Evolutionary conservation across 2,329 filamentous ascomycete genomes (phyloP).

Genomic region (Leptographium galeiforme): DNA sequence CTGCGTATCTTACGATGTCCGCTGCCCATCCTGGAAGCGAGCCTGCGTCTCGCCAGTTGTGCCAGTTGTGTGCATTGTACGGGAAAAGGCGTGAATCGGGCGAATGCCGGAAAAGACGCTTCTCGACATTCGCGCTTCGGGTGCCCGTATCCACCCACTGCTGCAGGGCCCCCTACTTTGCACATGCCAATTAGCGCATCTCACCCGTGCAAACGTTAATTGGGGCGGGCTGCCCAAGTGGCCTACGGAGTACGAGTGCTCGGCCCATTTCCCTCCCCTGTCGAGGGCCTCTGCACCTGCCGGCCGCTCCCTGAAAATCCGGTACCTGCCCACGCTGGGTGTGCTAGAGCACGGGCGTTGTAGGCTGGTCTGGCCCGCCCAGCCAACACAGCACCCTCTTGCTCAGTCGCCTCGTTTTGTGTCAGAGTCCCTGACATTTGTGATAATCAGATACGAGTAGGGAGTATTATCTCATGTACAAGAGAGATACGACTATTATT

Average conservation of each 20-base stretch:
- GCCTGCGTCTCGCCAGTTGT: neutral
- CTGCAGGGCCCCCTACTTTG: neutral
- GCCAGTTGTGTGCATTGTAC: too few species aligned
- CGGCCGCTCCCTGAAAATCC: neutral
- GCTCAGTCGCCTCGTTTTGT: too few species aligned
- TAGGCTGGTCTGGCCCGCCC: too few species aligned
- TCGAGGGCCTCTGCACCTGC: neutral
- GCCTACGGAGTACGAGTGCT: too few species aligned
- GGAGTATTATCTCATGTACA: too few species aligned
- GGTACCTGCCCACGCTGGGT: neutral
- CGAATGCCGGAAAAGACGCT: neutral
- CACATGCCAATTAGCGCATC: constrained; percentile 2
- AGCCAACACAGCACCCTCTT: too few species aligned
- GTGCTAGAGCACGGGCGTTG: too few species aligned
- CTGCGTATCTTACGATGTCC: neutral
- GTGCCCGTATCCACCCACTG: neutral
- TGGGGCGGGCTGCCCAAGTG: neutral
- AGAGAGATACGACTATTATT: too few species aligned
- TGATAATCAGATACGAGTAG: too few species aligned
- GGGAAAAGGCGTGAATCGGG: neutral
- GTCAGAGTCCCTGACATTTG: too few species aligned
- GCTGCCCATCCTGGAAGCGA: neutral
- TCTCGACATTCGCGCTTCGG: neutral
- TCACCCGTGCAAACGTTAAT: constrained; percentile 4
- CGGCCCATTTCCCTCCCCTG: neutral